Evolutionary conservation across 2,329 filamentous ascomycete genomes (phyloP).

Genomic region (Ophiostoma novo-ulmi): DNA sequence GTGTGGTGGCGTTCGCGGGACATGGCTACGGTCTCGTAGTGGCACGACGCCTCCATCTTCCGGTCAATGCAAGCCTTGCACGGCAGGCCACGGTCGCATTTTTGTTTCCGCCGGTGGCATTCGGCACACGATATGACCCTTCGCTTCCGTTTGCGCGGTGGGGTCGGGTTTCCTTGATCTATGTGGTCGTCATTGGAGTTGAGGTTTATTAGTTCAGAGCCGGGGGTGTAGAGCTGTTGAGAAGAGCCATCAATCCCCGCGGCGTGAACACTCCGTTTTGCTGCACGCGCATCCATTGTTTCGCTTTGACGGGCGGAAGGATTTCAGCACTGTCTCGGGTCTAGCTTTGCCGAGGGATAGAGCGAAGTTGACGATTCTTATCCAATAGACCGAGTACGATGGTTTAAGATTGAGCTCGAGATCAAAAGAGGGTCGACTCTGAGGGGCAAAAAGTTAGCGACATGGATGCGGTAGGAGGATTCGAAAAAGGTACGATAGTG

Average conservation of each 20-base stretch:
- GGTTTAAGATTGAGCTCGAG: neutral
- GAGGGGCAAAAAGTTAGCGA: neutral
- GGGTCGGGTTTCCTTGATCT: neutral
- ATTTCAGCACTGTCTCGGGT: neutral
- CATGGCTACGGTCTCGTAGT: constrained; percentile 51
- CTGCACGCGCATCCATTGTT: constrained; percentile 21
- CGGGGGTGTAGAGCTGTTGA: neutral
- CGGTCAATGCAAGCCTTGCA: constrained; percentile 56
- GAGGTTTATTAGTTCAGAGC: neutral
- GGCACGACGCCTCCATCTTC: constrained; percentile 52
- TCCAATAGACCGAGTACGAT: neutral
- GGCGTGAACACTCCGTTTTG: constrained; percentile 21
- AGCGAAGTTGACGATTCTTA: neutral
- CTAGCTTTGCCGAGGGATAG: neutral
- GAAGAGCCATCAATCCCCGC: constrained; percentile 14
- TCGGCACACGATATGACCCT: constrained; percentile 60
- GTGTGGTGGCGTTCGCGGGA: constrained; percentile 36
- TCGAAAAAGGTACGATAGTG: neutral
- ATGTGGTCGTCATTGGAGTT: neutral
- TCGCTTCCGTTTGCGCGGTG: constrained; percentile 51
- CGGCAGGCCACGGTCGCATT: constrained; percentile 57
- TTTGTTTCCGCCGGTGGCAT: constrained; percentile 60
- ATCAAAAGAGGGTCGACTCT: neutral
- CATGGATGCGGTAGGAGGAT: neutral
- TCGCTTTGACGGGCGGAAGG: neutral